These are phyloP conservation scores for Rhizopogon parksii DNA, from an alignment of 1,284 basidiomycete genomes.

Conservation along the genomic window DNA sequence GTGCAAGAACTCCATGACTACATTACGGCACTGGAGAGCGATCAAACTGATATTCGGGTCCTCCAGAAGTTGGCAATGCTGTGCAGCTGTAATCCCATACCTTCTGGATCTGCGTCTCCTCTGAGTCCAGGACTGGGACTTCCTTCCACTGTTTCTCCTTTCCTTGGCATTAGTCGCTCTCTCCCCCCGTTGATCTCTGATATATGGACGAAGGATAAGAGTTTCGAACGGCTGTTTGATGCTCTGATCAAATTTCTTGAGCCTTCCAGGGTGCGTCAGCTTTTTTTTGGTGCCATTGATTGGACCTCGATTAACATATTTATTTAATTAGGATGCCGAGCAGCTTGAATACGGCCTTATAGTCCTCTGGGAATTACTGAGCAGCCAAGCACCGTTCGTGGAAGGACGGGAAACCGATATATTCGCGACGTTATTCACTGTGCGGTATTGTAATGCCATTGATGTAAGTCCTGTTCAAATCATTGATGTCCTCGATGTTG, in stretches of 20 bases:
- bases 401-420: constrained; percentile 70
- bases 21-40: constrained; percentile 47
- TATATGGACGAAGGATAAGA: constrained; percentile 61
- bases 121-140: constrained; percentile 35
- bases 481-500: constrained; percentile 2
- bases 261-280: constrained; percentile 43
- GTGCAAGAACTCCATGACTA: constrained; percentile 45
- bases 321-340: constrained; percentile 44
- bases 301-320: constrained; percentile 1
- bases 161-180: constrained; percentile 33
- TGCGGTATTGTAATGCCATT: constrained; percentile 62
- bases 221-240: constrained; percentile 58
- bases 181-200: constrained; percentile 41
- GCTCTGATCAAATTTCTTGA: constrained; percentile 55
- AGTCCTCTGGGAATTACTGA: constrained; percentile 69
- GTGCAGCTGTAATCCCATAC: constrained; percentile 51
- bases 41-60: constrained; percentile 40
- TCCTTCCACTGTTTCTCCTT: constrained; percentile 46
- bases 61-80: constrained; percentile 59
- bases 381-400: constrained; percentile 55
- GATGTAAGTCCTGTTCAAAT: constrained; percentile 39
- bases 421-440: constrained; percentile 53
- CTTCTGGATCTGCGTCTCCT: constrained; percentile 36
- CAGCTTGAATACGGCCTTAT: constrained; percentile 68
- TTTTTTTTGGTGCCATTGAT: constrained; percentile 1